Conservation (phyloP, 352 stramenopile genomes). For the Globisporangium echinulatum region DNA sequence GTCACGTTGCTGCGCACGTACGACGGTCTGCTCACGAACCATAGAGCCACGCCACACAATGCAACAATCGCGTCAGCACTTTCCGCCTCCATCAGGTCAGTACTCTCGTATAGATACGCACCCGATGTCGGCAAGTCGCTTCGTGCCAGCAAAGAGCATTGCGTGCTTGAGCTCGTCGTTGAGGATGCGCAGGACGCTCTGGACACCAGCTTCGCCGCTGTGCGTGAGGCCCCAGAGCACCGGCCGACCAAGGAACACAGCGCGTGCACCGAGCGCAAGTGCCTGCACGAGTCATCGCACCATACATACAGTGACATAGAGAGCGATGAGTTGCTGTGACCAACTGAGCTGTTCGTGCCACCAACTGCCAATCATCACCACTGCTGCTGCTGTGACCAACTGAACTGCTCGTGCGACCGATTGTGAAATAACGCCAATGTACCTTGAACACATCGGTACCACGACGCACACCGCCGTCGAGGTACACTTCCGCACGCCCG, state of each 20-base stretch:
- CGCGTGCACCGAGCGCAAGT: slow-evolving; percentile 89
- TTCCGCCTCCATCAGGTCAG: background rate
- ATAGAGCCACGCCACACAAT: background rate
- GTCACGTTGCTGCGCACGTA: slow-evolving; percentile 25
- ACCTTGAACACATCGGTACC: slow-evolving; percentile 95
- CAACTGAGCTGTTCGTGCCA: background rate
- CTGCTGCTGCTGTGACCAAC: background rate
- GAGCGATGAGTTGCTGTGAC: background rate
- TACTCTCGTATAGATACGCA: slow-evolving; percentile 18
- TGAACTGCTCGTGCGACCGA: too few species aligned
- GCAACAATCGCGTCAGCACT: background rate
- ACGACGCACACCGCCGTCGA: slow-evolving; percentile 93
- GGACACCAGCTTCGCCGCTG: slow-evolving; percentile 84
- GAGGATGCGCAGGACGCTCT: slow-evolving; percentile 86
- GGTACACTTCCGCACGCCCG: slow-evolving; percentile 82
- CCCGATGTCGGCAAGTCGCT: slow-evolving; percentile 63
- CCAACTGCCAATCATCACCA: too few species aligned
- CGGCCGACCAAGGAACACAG: slow-evolving; percentile 93
- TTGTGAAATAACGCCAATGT: background rate
- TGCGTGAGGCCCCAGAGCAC: slow-evolving; percentile 92
- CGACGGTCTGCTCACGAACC: slow-evolving; percentile 13
- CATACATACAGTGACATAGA: slow-evolving; percentile 8
- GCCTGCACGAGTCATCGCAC: slow-evolving; percentile 28
- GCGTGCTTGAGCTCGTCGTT: slow-evolving; percentile 90
- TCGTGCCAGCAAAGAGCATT: slow-evolving; percentile 85